Conservation (phyloP, 1,284 basidiomycete genomes). For the Sporisorium scitamineum region DNA sequence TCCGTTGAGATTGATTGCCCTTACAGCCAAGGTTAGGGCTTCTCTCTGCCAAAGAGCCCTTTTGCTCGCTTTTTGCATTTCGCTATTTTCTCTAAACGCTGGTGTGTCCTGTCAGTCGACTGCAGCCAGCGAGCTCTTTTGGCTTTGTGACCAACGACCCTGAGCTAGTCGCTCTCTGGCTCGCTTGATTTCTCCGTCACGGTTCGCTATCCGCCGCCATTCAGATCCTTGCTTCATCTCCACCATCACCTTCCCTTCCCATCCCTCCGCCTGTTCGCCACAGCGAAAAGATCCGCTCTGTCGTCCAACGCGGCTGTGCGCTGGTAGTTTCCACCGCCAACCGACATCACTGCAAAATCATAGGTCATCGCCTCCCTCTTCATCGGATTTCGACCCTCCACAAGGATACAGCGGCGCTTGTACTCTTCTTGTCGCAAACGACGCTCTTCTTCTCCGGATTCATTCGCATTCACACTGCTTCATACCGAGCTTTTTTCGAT, state of each 20-base stretch:
- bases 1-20: background rate
- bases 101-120: background rate
- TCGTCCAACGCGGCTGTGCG: background rate
- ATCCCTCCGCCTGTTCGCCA: background rate
- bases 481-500: background rate
- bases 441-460: background rate
- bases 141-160: background rate
- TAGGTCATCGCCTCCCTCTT: background rate
- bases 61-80: background rate
- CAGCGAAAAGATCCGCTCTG: background rate
- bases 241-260: background rate
- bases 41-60: background rate
- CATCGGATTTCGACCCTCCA: background rate
- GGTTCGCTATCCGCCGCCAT: background rate
- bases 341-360: background rate
- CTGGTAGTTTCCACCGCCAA: background rate
- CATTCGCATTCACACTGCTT: background rate
- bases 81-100: background rate
- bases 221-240: background rate
- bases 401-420: conserved; percentile 1
- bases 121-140: background rate
- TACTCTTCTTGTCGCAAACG: background rate
- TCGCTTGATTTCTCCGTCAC: background rate
- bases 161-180: background rate
- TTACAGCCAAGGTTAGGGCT: background rate